A percentile compares a stretch with the other conserved stretches of the same genome.
These are phyloP conservation scores for Populus ilicifolia DNA, from an alignment of 345 rosid species.

Conservation along the genomic window DNA sequence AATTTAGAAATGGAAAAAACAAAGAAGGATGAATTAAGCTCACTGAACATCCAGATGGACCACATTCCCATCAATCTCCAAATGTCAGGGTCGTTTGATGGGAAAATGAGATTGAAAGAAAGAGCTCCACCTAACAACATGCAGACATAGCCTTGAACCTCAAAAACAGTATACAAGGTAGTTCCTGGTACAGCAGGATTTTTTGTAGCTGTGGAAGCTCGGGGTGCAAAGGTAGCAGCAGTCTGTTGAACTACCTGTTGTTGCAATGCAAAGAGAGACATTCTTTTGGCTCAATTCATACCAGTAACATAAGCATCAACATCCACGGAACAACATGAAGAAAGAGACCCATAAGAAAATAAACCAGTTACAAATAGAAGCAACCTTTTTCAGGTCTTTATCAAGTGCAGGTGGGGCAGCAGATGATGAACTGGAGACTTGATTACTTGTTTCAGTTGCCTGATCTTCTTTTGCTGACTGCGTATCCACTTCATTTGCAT, in stretches of 20 bases:
- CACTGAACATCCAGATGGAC: slow-evolving; percentile 99
- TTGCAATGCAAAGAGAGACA: background rate
- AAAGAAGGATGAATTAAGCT: slow-evolving; percentile 23
- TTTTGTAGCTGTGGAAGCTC: slow-evolving; percentile 82
- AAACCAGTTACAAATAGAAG: background rate
- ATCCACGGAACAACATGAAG: background rate
- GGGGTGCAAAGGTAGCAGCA: slow-evolving; percentile 92
- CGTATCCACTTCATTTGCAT: slow-evolving; percentile 44
- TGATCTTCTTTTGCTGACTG: slow-evolving; percentile 17
- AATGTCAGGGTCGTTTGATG: slow-evolving; percentile 80
- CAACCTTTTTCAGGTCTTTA: slow-evolving; percentile 79
- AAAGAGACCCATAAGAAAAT: background rate
- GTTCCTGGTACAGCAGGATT: slow-evolving; percentile 93
- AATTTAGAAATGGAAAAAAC: background rate
- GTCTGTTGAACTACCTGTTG: slow-evolving; percentile 84
- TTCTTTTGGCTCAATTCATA: background rate
- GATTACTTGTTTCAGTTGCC: slow-evolving; percentile 16
- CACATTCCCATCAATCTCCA: slow-evolving; percentile 99
- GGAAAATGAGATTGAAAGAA: slow-evolving; percentile 82
- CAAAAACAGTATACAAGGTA: slow-evolving; percentile 75
- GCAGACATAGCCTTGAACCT: slow-evolving; percentile 78
- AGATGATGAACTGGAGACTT: slow-evolving; percentile 13
- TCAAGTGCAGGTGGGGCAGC: slow-evolving; percentile 43
- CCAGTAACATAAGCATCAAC: background rate
- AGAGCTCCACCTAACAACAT: slow-evolving; percentile 80